Conservation (phyloP, 2,329 filamentous ascomycete genomes). For the Didymella pomorum region DNA sequence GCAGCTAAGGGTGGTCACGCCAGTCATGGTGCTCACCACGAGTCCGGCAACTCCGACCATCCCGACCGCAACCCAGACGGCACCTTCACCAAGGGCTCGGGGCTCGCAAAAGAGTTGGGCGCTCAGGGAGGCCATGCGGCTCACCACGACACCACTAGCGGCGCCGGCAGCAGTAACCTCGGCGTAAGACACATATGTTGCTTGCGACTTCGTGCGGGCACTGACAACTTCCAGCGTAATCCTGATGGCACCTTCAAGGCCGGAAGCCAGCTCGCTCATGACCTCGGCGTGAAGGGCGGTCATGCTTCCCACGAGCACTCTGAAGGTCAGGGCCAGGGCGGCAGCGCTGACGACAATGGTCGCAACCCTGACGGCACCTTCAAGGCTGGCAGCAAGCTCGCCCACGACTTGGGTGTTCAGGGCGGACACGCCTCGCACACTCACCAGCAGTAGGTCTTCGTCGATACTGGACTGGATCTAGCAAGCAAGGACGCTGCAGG, state of each 20-base stretch:
- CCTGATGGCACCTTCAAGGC: slow-evolving; percentile 53
- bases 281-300: slow-evolving; percentile 46
- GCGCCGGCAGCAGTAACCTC: slow-evolving; percentile 26
- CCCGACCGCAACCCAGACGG: slow-evolving; percentile 50
- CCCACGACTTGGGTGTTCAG: slow-evolving; percentile 46
- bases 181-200: slow-evolving; percentile 30
- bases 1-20: slow-evolving; percentile 60
- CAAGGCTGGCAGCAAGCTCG: slow-evolving; percentile 46
- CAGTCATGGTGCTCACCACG: slow-evolving; percentile 38
- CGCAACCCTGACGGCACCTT: slow-evolving; percentile 55
- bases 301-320: slow-evolving; percentile 33
- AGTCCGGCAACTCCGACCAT: slow-evolving; percentile 16
- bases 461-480: not conserved
- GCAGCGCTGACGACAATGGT: slow-evolving; percentile 2
- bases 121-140: slow-evolving; percentile 47
- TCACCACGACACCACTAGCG: slow-evolving; percentile 29
- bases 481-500: not conserved
- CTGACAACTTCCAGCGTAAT: slow-evolving; percentile 40
- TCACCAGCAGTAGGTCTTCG: slow-evolving; percentile 20
- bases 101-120: slow-evolving; percentile 51
- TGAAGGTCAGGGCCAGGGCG: not conserved
- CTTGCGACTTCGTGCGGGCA: not conserved
- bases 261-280: slow-evolving; percentile 47
- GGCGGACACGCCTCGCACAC: slow-evolving; percentile 38
- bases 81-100: slow-evolving; percentile 50